Conservation (phyloP, 129 eudicot genomes). For the sunflower (Helianthus annuus) region DNA sequence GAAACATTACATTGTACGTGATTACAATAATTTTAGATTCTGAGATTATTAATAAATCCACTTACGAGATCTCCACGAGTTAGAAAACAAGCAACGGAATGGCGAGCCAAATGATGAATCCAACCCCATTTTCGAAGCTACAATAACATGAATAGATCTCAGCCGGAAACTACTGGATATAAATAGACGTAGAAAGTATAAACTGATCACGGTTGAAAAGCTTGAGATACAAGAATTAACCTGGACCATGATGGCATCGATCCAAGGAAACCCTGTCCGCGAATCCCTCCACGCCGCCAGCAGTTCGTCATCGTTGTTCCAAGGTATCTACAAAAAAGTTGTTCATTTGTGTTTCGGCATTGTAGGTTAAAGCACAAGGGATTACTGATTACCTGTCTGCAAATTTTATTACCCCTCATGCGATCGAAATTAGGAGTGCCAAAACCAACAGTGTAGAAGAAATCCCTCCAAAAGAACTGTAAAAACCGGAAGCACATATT, state of each 20-base stretch:
- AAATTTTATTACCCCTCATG: constrained; percentile 76
- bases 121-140: constrained; percentile 93
- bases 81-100: constrained; percentile 87
- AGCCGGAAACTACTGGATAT: constrained; percentile 4
- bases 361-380: not conserved
- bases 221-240: constrained; percentile 32
- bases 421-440: constrained; percentile 84
- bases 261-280: constrained; percentile 93
- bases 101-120: constrained; percentile 97
- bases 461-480: constrained; percentile 87
- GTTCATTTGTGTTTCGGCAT: not conserved
- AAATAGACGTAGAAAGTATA: not conserved
- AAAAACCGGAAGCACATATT: constrained; percentile 27
- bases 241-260: constrained; percentile 94
- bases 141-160: constrained; percentile 17
- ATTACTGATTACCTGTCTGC: constrained; percentile 68
- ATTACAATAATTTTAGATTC: no score
- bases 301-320: constrained; percentile 70
- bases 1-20: not conserved
- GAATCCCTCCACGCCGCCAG: constrained; percentile 88
- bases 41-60: not conserved
- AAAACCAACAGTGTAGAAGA: constrained; percentile 79
- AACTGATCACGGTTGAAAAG: not conserved
- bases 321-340: constrained; percentile 56
- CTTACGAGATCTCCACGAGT: constrained; percentile 92